These are phyloP conservation scores for Suhomyces sp. DNA, from an alignment of 805 yeast genomes.

Conservation along the genomic window DNA sequence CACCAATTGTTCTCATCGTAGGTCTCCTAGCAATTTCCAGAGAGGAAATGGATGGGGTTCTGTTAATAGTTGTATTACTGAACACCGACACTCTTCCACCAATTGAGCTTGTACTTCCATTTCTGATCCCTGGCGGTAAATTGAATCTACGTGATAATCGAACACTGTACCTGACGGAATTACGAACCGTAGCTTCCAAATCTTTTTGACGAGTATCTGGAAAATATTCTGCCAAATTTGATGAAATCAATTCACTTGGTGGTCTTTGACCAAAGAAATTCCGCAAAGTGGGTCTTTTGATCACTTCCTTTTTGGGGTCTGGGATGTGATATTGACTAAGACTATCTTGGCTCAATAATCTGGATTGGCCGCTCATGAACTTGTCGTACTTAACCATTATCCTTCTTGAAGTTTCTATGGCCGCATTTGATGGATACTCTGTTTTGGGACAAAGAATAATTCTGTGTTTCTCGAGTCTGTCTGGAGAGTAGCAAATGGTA, in stretches of 20 bases:
- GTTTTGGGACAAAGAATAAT: constrained; percentile 64
- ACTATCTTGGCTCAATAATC: constrained; percentile 7
- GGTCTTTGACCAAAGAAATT: constrained; percentile 86
- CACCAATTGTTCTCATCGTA: constrained; percentile 56
- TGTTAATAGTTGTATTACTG: constrained; percentile 9
- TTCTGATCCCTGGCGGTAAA: constrained; percentile 14
- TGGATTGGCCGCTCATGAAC: constrained; percentile 9
- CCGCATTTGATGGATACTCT: constrained; percentile 62
- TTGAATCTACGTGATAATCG: constrained; percentile 49
- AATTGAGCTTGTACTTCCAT: constrained; percentile 10
- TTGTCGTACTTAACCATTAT: constrained; percentile 35
- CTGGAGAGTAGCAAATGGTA: constrained; percentile 76
- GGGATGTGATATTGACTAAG: constrained; percentile 24
- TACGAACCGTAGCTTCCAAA: constrained; percentile 76
- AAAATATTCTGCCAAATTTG: constrained; percentile 86
- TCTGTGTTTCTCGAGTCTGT: constrained; percentile 67
- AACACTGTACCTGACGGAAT: constrained; percentile 77
- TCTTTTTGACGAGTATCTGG: constrained; percentile 76
- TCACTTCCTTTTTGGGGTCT: constrained; percentile 12
- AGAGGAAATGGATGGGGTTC: constrained; percentile 22
- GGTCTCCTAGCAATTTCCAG: constrained; percentile 13
- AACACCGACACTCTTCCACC: constrained; percentile 12
- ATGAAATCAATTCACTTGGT: constrained; percentile 86
- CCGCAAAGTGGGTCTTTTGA: constrained; percentile 28
- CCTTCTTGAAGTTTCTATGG: constrained; percentile 55